Evolutionary conservation across 345 rosid species (phyloP), one percentile per base, ranked within the genome.

Genomic region (Populus simonii): DNA sequence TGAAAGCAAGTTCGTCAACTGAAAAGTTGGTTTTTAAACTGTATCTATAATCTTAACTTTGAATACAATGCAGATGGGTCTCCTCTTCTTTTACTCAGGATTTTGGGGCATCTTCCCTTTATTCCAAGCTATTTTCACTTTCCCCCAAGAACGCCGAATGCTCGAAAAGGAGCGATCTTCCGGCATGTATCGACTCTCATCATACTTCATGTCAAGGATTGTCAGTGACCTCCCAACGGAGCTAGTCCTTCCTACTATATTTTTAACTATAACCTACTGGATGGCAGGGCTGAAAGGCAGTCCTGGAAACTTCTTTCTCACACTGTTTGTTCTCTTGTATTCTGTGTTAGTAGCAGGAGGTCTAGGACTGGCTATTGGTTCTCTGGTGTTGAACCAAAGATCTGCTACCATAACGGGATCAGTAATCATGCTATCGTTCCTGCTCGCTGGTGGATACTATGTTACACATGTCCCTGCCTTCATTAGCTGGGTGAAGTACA

Each of bases 111-210:
- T 91, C 84, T 89, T 84, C 84, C 93, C 99, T 31, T 76, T 96
- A 35, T 85, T 88, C 74, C 89, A 92, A 69, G 93, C 96, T 47
- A 89, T 96, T 71, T 93, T 88, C 80, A 90, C 94, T 6, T 92
- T 93, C 81, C 99, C 99, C 3, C 86, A 85, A 69, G 97, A 96
- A 73, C 82, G 99, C 1, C 61, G 71, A 39, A 92, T 96, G 99
- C 97, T 96, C 3, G 89, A 78, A 73, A 93, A 92, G 78, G 99
- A 95, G 76, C 83, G 96, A 18, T 92, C 98, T 38, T 87, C 99
- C 1, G 94, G 98, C 12, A 91, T 86, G 89, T 95, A 95, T 79
- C 81, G 90, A 36, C 92, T 93, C 29, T 93, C 98, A 1, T 86
- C 99, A 22, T 93, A 92, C 80, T 92, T 95, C 90, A 76, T 93